A percentile compares a stretch with the other conserved stretches of the same genome.
These are phyloP conservation scores for Xerocomus potaroensis DNA, from an alignment of 768 basidiomycete species.

Conservation along the genomic window DNA sequence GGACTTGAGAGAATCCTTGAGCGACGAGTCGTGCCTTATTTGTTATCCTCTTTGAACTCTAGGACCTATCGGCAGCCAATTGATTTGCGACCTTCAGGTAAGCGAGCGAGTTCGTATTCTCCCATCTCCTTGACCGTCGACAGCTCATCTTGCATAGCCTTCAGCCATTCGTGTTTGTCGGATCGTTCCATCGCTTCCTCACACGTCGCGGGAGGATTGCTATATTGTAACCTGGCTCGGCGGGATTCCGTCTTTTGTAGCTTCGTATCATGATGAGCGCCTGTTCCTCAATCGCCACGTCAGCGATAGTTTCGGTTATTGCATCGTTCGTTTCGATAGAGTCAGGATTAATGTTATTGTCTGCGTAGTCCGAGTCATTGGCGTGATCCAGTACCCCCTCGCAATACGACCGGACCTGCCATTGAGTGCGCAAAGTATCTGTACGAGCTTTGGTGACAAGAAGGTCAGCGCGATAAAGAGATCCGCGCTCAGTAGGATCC, in stretches of 20 bases:
- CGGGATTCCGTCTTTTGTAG: background rate
- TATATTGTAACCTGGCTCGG: background rate
- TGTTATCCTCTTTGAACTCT: slow-evolving; percentile 2
- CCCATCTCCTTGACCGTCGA: background rate
- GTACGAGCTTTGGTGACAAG: no score
- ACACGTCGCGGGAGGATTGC: background rate
- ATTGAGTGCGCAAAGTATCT: no score
- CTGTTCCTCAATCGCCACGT: background rate
- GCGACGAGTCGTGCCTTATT: background rate
- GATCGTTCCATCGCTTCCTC: background rate
- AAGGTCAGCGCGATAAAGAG: no score
- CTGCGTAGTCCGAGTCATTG: no score
- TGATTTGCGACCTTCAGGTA: background rate
- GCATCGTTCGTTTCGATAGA: no score
- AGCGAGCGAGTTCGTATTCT: background rate
- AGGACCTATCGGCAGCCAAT: slow-evolving; percentile 1
- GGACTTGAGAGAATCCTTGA: slow-evolving; percentile 3
- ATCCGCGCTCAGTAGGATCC: background rate
- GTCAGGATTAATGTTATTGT: no score
- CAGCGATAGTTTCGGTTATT: no score
- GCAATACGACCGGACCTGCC: no score
- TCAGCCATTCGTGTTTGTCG: background rate
- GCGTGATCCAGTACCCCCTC: no score
- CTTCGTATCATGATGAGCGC: background rate
- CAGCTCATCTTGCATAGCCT: background rate